Conservation (phyloP, 805 yeast genomes). For the Metschnikowia rubicola region DNA sequence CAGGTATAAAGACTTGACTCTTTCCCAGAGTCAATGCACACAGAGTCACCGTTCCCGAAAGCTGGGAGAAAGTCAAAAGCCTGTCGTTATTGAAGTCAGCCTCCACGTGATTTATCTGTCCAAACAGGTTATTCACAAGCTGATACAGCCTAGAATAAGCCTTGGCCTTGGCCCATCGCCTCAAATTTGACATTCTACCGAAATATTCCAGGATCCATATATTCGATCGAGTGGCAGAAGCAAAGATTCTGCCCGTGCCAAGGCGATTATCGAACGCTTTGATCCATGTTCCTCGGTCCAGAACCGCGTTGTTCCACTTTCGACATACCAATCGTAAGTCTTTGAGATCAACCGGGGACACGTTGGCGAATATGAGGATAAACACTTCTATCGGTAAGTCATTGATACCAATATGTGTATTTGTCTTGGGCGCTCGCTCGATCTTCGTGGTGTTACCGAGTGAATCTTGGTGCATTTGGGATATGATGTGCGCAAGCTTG, state of each 20-base stretch:
- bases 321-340: constrained; percentile 44
- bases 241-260: constrained; percentile 35
- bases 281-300: constrained; percentile 47
- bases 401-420: constrained; percentile 17
- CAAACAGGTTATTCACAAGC: constrained; percentile 28
- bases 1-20: constrained; percentile 39
- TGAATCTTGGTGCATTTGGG: constrained; percentile 17
- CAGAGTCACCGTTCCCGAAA: constrained; percentile 28
- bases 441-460: constrained; percentile 22
- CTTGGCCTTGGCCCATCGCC: constrained; percentile 39
- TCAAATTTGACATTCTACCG: constrained; percentile 30
- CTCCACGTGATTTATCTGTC: constrained; percentile 20
- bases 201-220: constrained; percentile 49
- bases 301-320: constrained; percentile 44
- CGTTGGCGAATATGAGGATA: constrained; percentile 41
- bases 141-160: constrained; percentile 27
- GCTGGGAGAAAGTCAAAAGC: constrained; percentile 27
- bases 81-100: constrained; percentile 25
- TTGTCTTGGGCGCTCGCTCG: not conserved
- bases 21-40: constrained; percentile 34
- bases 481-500: not conserved
- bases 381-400: constrained; percentile 48
- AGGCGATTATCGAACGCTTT: constrained; percentile 41
- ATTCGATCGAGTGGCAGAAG: constrained; percentile 42
- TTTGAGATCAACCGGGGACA: constrained; percentile 44